Conservation (phyloP, 768 basidiomycete species). For the Boletus rubescentipes region DNA sequence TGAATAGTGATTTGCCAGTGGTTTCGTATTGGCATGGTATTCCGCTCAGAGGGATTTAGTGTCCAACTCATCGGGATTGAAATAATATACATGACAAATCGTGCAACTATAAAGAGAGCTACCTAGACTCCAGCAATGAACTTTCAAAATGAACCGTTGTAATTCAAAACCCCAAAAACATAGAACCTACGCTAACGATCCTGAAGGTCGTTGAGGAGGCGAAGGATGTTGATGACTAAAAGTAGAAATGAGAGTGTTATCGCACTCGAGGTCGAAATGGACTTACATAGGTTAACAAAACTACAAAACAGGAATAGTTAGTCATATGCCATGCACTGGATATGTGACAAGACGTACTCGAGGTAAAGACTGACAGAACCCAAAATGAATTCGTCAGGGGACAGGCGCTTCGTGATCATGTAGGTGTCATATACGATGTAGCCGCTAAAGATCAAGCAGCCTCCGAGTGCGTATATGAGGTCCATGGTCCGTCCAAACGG, state of each 20-base stretch:
- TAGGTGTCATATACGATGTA: constrained; percentile 93
- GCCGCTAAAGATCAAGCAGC: constrained; percentile 82
- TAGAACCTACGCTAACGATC: constrained; percentile 33
- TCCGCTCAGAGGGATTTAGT: neutral
- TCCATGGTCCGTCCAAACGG: constrained; percentile 85
- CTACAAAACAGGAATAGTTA: constrained; percentile 38
- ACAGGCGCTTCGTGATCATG: constrained; percentile 81
- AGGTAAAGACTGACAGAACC: constrained; percentile 92
- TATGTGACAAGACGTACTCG: constrained; percentile 58
- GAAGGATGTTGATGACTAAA: constrained; percentile 80
- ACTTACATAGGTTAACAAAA: constrained; percentile 85
- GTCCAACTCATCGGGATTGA: constrained; percentile 3
- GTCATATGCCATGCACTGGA: neutral
- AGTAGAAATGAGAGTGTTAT: neutral
- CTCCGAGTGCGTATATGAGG: constrained; percentile 74
- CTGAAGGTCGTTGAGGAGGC: constrained; percentile 63
- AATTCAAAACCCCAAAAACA: neutral
- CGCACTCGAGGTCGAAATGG: neutral
- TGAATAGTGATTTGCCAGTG: neutral
- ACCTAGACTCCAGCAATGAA: neutral
- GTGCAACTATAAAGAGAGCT: constrained; percentile 5
- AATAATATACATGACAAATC: constrained; percentile 25
- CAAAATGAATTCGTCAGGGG: constrained; percentile 92
- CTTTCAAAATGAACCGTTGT: neutral
- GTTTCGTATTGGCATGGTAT: too few species aligned